Evolutionary conservation across 106 monocot genomes (phyloP).

Genomic region (Iris macrosiphon): DNA sequence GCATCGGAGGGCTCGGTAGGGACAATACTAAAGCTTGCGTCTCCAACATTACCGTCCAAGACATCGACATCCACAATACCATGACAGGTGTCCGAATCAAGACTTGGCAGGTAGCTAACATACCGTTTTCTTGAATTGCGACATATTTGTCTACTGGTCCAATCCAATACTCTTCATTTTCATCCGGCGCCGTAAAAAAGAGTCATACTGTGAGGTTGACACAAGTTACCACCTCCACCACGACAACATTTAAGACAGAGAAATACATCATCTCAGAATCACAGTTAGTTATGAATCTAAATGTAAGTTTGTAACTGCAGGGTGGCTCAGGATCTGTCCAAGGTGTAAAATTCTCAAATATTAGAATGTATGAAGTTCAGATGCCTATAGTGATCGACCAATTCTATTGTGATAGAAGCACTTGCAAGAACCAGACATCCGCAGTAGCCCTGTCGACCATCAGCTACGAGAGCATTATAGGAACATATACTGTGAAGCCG

Average conservation of each 20-base stretch:
- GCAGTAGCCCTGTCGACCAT: slow-evolving; percentile 70
- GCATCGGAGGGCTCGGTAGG: slow-evolving; percentile 87
- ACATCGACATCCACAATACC: slow-evolving; percentile 64
- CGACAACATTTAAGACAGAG: neutral
- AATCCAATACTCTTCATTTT: no score
- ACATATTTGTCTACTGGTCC: neutral
- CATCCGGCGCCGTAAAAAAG: no score
- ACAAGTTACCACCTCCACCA: no score
- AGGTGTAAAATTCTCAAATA: slow-evolving; percentile 69
- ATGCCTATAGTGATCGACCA: slow-evolving; percentile 87
- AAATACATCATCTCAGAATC: neutral
- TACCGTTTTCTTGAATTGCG: neutral
- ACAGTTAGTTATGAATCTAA: neutral
- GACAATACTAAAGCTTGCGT: slow-evolving; percentile 91
- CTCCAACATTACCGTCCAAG: slow-evolving; percentile 77
- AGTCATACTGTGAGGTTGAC: no score
- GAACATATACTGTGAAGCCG: slow-evolving; percentile 81
- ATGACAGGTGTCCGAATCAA: slow-evolving; percentile 84
- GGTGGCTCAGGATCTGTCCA: slow-evolving; percentile 82
- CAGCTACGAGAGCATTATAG: slow-evolving; percentile 67
- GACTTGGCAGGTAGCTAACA: slow-evolving; percentile 78
- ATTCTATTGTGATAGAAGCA: slow-evolving; percentile 71
- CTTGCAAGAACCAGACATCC: slow-evolving; percentile 76
- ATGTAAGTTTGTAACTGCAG: slow-evolving; percentile 30
- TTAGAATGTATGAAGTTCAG: slow-evolving; percentile 72